Evolutionary conservation across 2,329 filamentous ascomycete species (phyloP).

Genomic region (Blastomyces percursus): DNA sequence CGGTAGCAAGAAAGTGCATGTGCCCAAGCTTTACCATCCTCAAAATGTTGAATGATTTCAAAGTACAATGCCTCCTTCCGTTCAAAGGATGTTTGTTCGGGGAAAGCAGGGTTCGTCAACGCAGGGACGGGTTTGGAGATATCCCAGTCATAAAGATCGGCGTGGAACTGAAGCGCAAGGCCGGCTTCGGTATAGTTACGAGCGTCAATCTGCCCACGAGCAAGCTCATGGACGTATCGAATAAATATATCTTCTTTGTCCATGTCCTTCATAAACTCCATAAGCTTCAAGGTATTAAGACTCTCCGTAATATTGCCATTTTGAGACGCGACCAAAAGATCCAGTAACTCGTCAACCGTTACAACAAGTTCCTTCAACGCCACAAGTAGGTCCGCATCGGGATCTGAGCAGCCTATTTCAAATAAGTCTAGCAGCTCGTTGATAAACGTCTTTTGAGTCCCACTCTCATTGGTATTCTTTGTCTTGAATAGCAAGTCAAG

Average conservation of each 20-base stretch:
- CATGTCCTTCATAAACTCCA: constrained; percentile 96
- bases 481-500: constrained; percentile 83
- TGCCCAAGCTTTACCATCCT: constrained; percentile 89
- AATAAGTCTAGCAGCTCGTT: constrained; percentile 75
- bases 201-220: constrained; percentile 61
- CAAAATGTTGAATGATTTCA: constrained; percentile 87
- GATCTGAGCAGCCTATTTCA: constrained; percentile 52
- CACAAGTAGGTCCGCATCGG: constrained; percentile 46
- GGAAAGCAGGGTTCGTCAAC: constrained; percentile 63
- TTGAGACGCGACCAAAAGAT: constrained; percentile 82
- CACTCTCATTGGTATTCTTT: constrained; percentile 75
- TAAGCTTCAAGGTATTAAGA: constrained; percentile 77
- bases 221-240: constrained; percentile 86
- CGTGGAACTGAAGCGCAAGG: constrained; percentile 77
- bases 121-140: constrained; percentile 54
- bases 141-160: constrained; percentile 89
- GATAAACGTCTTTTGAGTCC: constrained; percentile 87
- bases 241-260: constrained; percentile 96
- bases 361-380: constrained; percentile 68
- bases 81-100: constrained; percentile 77
- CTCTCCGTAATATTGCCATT: constrained; percentile 64
- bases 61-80: constrained; percentile 88
- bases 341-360: constrained; percentile 81
- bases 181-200: constrained; percentile 80
- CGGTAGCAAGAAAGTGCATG: constrained; percentile 79